phyloP scores from a whole-genome alignment of 2,329 filamentous ascomycete species.

The Beauveria medogensis region DNA sequence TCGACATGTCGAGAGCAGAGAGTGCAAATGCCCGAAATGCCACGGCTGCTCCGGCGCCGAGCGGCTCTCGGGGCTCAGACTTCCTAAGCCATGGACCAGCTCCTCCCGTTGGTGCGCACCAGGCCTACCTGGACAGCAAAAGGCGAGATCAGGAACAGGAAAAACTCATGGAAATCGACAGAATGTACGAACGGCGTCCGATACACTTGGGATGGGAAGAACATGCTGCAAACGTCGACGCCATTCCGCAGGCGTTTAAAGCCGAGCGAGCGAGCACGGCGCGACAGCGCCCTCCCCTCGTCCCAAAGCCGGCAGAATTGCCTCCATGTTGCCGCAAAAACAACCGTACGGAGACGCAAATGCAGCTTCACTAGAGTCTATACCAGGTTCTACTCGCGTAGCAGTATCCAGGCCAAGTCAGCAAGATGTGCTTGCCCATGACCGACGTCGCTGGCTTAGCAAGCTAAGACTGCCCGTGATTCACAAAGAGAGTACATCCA shows the following conservation, averaged over 20 bases:
- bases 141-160: background rate
- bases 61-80: too few relatives aligned
- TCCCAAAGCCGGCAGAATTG: background rate
- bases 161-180: background rate
- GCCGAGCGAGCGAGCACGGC: too few relatives aligned
- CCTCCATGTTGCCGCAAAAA: background rate
- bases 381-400: too few relatives aligned
- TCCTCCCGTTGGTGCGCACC: too few relatives aligned
- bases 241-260: background rate
- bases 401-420: too few relatives aligned
- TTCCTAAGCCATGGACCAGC: too few relatives aligned
- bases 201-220: background rate
- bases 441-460: background rate
- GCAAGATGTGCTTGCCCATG: background rate
- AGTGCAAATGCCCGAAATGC: too few relatives aligned
- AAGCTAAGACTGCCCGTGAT: background rate
- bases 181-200: background rate
- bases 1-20: too few relatives aligned
- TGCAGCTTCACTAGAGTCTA: too few relatives aligned
- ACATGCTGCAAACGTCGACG: background rate
- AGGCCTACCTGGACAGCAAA: background rate
- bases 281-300: too few relatives aligned
- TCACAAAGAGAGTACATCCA: background rate
- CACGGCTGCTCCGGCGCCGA: too few relatives aligned
- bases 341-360: background rate